Percentiles rank a stretch among this genome's conserved stretches.
phyloP scores from a whole-genome alignment of 305 asterid species.

The Fraxinus nigra region DNA sequence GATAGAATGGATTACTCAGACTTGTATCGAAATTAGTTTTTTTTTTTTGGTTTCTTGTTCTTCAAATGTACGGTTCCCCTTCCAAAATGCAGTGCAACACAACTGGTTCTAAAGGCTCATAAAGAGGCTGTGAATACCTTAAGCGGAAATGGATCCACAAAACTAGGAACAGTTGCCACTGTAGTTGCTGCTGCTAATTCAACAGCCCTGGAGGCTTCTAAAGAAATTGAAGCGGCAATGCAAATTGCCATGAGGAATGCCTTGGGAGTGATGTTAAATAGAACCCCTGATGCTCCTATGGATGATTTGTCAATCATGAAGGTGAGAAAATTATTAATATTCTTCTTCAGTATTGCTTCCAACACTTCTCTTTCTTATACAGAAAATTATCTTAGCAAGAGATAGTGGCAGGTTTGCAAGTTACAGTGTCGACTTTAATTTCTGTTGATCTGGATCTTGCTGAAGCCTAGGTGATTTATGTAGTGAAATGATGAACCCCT shows the following conservation, averaged over 20 bases:
- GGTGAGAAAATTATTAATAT: slow-evolving; percentile 39
- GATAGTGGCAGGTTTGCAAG: not conserved
- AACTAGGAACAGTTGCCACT: slow-evolving; percentile 92
- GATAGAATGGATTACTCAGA: not conserved
- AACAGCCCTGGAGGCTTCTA: slow-evolving; percentile 92
- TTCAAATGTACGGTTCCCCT: slow-evolving; percentile 15
- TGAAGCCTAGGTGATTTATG: not conserved
- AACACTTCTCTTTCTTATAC: not conserved
- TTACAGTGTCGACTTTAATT: not conserved
- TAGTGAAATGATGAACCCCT: not conserved
- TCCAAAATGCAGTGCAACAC: slow-evolving; percentile 72
- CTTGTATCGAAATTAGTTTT: not conserved
- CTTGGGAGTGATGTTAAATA: slow-evolving; percentile 79
- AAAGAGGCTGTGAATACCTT: slow-evolving; percentile 96
- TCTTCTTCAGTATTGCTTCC: not conserved
- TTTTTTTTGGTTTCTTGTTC: not conserved
- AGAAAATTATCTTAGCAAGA: not conserved
- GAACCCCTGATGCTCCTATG: slow-evolving; percentile 71
- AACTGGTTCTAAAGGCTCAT: slow-evolving; percentile 90
- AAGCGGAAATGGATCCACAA: slow-evolving; percentile 91
- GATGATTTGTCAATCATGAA: slow-evolving; percentile 96
- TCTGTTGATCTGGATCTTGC: slow-evolving; percentile 2
- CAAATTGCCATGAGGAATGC: slow-evolving; percentile 91
- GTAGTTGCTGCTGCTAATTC: slow-evolving; percentile 99
- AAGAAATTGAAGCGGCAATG: slow-evolving; percentile 95